A percentile compares a stretch with the other conserved stretches of the same genome.
Conservation (phyloP, 257 asterid genomes). For the Striga asiatica region DNA sequence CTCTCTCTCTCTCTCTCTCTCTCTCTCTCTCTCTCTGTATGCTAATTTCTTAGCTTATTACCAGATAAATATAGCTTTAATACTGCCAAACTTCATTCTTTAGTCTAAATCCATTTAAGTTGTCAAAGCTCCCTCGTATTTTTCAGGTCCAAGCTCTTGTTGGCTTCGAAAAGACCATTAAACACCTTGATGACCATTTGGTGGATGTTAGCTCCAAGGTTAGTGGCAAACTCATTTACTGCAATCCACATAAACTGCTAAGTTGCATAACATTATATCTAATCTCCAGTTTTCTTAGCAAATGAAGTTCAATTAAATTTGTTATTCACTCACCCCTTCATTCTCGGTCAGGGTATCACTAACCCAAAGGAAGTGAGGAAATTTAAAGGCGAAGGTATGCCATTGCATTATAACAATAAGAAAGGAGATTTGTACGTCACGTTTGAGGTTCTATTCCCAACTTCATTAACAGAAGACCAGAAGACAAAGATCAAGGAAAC, state of each 20-base stretch:
- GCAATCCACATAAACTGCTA: neutral
- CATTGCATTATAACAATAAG: conserved; percentile 68
- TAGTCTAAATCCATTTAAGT: neutral
- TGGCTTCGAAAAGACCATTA: conserved; percentile 81
- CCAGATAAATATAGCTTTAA: too few species aligned
- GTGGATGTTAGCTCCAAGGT: conserved; percentile 88
- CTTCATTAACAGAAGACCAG: conserved; percentile 61
- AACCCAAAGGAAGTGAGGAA: conserved; percentile 85
- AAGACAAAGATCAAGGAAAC: conserved; percentile 65
- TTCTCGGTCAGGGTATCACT: conserved; percentile 53
- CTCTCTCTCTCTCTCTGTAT: too few species aligned
- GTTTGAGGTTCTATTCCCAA: conserved; percentile 86
- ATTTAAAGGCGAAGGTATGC: conserved; percentile 92
- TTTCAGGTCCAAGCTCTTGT: conserved; percentile 91
- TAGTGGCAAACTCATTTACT: conserved; percentile 5
- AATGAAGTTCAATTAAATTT: neutral
- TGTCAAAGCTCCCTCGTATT: neutral
- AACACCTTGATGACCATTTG: conserved; percentile 79
- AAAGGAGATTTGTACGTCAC: conserved; percentile 72
- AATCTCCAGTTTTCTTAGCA: neutral
- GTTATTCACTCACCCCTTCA: neutral
- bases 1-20: too few species aligned
- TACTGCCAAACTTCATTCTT: neutral
- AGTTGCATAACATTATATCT: neutral
- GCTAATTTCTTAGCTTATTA: too few species aligned